Evolutionary conservation across 108 stramenopile species (phyloP).

Genomic region (Nannochloropsis gaditana): DNA sequence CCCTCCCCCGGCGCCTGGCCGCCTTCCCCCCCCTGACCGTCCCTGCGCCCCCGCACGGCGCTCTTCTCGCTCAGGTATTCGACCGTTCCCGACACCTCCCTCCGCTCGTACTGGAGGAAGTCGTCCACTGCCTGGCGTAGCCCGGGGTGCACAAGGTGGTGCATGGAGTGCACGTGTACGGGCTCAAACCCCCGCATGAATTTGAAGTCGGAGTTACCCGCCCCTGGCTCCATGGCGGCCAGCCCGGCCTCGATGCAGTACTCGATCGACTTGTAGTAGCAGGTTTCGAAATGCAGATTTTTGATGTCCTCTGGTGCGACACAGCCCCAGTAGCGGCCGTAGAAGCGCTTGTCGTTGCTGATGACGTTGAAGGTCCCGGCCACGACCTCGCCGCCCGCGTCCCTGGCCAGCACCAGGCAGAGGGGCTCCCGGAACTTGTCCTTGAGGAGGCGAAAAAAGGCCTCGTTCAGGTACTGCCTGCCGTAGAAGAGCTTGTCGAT

Average conservation of each 20-base stretch:
- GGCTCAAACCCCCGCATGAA: slow-evolving; percentile 44
- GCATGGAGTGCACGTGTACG: slow-evolving; percentile 31
- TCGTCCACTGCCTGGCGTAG: slow-evolving; percentile 30
- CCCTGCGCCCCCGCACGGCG: background rate
- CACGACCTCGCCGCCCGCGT: slow-evolving; percentile 27
- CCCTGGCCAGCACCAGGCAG: slow-evolving; percentile 57
- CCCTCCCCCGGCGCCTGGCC: background rate
- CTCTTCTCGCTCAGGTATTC: slow-evolving; percentile 20
- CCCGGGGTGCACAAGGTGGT: slow-evolving; percentile 32
- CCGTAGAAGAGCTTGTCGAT: slow-evolving; percentile 64
- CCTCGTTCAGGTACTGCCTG: slow-evolving; percentile 59
- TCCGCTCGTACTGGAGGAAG: background rate
- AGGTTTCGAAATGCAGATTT: slow-evolving; percentile 67
- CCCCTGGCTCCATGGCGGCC: slow-evolving; percentile 64
- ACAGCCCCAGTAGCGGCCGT: slow-evolving; percentile 67
- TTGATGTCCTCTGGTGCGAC: slow-evolving; percentile 57
- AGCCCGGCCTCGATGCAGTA: slow-evolving; percentile 64
- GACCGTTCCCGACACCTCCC: background rate
- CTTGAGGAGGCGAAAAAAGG: slow-evolving; percentile 59
- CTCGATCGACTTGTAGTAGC: slow-evolving; percentile 62
- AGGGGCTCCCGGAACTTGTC: slow-evolving; percentile 56
- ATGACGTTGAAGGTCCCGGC: slow-evolving; percentile 22
- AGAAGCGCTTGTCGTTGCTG: slow-evolving; percentile 56
- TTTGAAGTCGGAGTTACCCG: slow-evolving; percentile 62
- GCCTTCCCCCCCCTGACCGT: background rate